Conservation (phyloP, 2,329 filamentous ascomycete species). For the Colletotrichum somersetense region DNA sequence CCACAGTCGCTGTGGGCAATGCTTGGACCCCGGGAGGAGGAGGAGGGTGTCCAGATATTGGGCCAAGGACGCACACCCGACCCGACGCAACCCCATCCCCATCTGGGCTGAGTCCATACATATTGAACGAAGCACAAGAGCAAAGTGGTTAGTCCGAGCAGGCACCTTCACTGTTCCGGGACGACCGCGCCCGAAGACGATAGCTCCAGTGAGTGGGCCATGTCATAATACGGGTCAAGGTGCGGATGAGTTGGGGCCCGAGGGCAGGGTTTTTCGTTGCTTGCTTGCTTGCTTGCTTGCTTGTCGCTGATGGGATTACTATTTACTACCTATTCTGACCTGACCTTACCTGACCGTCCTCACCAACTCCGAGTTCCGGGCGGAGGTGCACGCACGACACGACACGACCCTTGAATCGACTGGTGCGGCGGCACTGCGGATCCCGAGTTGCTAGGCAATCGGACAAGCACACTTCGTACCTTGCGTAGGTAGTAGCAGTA, state of each 20-base stretch:
- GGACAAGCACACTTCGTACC: background rate
- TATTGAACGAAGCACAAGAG: conserved; percentile 5
- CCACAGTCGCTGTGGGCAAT: background rate
- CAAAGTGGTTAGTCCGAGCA: conserved; percentile 4
- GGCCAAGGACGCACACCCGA: conserved; percentile 3
- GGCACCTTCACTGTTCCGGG: conserved; percentile 17
- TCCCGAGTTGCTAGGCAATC: background rate
- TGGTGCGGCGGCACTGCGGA: background rate
- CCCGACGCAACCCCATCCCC: conserved; percentile 12
- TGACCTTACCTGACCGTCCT: background rate
- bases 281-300: background rate
- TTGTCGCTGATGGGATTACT: conserved; percentile 22
- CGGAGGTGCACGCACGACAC: conserved; percentile 18
- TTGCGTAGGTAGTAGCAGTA: too few species aligned
- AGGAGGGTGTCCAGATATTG: background rate
- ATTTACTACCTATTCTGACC: background rate
- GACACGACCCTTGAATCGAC: background rate
- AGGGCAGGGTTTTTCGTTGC: conserved; percentile 22
- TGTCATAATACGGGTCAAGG: conserved; percentile 28
- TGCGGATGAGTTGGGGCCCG: conserved; percentile 31
- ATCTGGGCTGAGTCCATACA: conserved; percentile 8
- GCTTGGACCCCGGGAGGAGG: background rate
- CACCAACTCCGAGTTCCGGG: conserved; percentile 12
- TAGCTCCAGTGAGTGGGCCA: conserved; percentile 23
- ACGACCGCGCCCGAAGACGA: conserved; percentile 23